A percentile compares a stretch with the other conserved stretches of the same genome.
Conservation (phyloP, 2,329 filamentous ascomycete genomes). For the Calonectria multiphialidica region DNA sequence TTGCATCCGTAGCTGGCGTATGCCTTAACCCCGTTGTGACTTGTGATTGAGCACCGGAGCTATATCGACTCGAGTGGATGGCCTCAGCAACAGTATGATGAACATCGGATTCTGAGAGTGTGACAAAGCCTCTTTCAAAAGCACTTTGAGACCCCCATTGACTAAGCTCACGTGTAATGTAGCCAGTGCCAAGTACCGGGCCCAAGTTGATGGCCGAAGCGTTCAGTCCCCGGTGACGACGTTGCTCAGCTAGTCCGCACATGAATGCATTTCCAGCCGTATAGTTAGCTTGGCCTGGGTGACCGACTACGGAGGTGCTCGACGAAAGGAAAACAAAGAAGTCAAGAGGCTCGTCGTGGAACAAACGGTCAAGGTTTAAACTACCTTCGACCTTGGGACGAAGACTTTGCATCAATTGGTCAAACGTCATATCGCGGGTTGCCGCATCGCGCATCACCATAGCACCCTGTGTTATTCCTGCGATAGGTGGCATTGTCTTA, state of each 20-base stretch:
- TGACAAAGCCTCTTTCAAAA: background rate
- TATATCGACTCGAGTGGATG: background rate
- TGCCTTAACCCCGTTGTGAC: background rate
- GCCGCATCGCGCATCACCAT: constrained; percentile 54
- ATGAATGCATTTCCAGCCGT: constrained; percentile 53
- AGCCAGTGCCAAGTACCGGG: constrained; percentile 55
- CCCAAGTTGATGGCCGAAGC: constrained; percentile 46
- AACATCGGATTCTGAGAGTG: background rate
- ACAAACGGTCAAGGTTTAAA: constrained; percentile 45
- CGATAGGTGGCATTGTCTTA: constrained; percentile 48
- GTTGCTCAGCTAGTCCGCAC: constrained; percentile 41
- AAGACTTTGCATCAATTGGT: constrained; percentile 42
- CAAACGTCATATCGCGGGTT: constrained; percentile 45
- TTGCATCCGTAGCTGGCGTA: background rate
- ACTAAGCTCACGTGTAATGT: constrained; percentile 40
- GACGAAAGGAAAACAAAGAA: constrained; percentile 58
- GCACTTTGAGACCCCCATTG: background rate
- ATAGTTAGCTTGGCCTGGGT: constrained; percentile 51
- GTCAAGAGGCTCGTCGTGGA: constrained; percentile 45
- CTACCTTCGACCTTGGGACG: constrained; percentile 54
- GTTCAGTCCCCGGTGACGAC: constrained; percentile 45
- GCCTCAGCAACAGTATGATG: background rate
- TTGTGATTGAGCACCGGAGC: background rate
- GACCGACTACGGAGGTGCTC: constrained; percentile 47
- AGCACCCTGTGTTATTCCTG: constrained; percentile 57